These are phyloP conservation scores for Plasmodium adleri DNA, from an alignment of 169 alveolate species.

Conservation along the genomic window DNA sequence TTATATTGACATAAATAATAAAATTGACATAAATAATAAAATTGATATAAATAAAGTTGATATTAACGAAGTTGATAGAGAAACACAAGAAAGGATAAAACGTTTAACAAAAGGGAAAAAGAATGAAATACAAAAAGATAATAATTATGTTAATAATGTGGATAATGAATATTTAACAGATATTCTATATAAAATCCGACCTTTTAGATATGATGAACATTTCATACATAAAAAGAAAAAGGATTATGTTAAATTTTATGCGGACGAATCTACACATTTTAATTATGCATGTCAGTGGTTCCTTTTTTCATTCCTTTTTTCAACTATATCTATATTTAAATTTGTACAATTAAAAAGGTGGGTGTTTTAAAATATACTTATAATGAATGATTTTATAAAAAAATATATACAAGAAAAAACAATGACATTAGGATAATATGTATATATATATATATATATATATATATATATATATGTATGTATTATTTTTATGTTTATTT, in stretches of 20 bases:
- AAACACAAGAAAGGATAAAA: slow-evolving; percentile 67
- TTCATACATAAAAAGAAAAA: slow-evolving; percentile 83
- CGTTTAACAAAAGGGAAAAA: slow-evolving; percentile 6
- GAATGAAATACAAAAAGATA: not conserved
- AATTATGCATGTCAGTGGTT: slow-evolving; percentile 94
- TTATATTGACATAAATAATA: slow-evolving; percentile 9
- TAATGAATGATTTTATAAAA: not conserved
- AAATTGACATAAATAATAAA: not conserved
- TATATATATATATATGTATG: no score
- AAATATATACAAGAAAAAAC: not conserved
- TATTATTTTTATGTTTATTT: no score
- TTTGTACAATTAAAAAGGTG: slow-evolving; percentile 67
- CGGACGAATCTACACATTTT: slow-evolving; percentile 92
- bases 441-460: not conserved
- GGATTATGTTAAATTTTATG: slow-evolving; percentile 90
- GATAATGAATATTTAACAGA: not conserved
- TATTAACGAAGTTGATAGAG: slow-evolving; percentile 59
- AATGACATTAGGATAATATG: not conserved
- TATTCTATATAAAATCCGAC: slow-evolving; percentile 6
- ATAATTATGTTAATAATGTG: not conserved
- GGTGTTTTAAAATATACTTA: slow-evolving; percentile 23
- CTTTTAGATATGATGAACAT: slow-evolving; percentile 70
- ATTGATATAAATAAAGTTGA: slow-evolving; percentile 13
- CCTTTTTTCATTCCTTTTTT: slow-evolving; percentile 81
- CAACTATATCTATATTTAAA: slow-evolving; percentile 81